Evolutionary conservation across 2,329 filamentous ascomycete genomes (phyloP), one percentile per base, ranked within the genome.

Genomic region (Purpureocillium lavendulum): DNA sequence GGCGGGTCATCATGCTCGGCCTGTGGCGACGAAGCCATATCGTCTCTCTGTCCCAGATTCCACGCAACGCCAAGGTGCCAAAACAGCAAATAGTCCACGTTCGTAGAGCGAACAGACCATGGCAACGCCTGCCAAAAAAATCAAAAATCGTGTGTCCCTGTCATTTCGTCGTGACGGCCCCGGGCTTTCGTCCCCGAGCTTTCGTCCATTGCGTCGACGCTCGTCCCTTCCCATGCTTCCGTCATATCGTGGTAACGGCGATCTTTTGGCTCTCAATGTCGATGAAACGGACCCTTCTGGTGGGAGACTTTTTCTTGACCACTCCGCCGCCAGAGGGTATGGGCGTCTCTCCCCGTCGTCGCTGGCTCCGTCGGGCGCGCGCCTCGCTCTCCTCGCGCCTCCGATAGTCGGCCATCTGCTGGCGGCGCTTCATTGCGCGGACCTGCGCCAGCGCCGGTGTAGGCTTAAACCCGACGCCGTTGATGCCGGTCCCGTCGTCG

Each of bases 391-490:
- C 75, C 49, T 82, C 76, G 16, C 78, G 67, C 49, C 70, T 76
- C 46, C 64, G 70, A 54, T 82, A 83, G 34, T 79, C 77, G 9
- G 69, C 70, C 50, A 83, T 68, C 56, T 82, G 79, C 55, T 77
- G 71, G 41, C 67, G 67, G 31, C 78, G 66, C 52, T 73, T 77
- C 57, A 74, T 65, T 2, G 69, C 63, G 14, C 78, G 68, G 4
- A 71, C 70, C 41, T 76, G 69, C 7, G 77, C 77, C 33, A 80
- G 65, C 15, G 75, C 76, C 6, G 77, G 67, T 0, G 77, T 81
- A 2, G 79, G 78, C 49, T 70, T 76, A 60, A 82, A 83, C 1
- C 79, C 79, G 43, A 83, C 76, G 5, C 79, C 79, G 53, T 83
- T 82, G 51, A 83, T 76, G 16, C 79, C 79, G 4, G 72, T 75